These are phyloP conservation scores for Miscanthus lutarioriparius DNA, from an alignment of 176 grass and related monocot genomes.

Conservation along the genomic window DNA sequence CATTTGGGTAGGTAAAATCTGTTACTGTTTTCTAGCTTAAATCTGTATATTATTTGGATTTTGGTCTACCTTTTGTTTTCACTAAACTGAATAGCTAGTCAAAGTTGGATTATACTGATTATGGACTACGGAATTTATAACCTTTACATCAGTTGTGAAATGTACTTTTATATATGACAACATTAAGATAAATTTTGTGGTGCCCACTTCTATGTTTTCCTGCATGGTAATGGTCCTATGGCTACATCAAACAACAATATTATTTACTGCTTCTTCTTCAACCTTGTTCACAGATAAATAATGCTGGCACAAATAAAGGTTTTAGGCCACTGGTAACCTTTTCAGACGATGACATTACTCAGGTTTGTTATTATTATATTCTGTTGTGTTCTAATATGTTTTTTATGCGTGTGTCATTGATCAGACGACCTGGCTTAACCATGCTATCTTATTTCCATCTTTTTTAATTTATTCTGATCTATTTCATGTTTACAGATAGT, in stretches of 20 bases:
- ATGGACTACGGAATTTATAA: background rate
- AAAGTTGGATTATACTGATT: background rate
- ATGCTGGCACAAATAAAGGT: constrained; percentile 98
- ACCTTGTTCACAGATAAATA: constrained; percentile 83
- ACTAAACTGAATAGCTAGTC: background rate
- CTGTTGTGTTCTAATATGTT: background rate
- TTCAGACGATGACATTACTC: constrained; percentile 91
- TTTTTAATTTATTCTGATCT: constrained; percentile 5
- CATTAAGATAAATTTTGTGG: background rate
- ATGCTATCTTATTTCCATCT: background rate
- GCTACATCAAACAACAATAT: constrained; percentile 4
- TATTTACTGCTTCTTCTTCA: constrained; percentile 28
- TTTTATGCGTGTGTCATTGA: background rate
- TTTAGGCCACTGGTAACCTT: constrained; percentile 92
- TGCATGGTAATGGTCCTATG: background rate
- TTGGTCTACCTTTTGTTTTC: background rate
- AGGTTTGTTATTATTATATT: constrained; percentile 54
- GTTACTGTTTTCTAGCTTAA: background rate
- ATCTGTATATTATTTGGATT: background rate
- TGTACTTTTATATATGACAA: background rate
- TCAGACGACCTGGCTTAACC: constrained; percentile 5
- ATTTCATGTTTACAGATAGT: constrained; percentile 68
- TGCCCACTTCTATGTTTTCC: background rate
- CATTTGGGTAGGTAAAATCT: constrained; percentile 79
- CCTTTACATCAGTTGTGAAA: constrained; percentile 18